Percentiles rank a stretch among this genome's conserved stretches.
phyloP scores from a whole-genome alignment of 2,329 filamentous ascomycete genomes.

The Diaporthe eres region DNA sequence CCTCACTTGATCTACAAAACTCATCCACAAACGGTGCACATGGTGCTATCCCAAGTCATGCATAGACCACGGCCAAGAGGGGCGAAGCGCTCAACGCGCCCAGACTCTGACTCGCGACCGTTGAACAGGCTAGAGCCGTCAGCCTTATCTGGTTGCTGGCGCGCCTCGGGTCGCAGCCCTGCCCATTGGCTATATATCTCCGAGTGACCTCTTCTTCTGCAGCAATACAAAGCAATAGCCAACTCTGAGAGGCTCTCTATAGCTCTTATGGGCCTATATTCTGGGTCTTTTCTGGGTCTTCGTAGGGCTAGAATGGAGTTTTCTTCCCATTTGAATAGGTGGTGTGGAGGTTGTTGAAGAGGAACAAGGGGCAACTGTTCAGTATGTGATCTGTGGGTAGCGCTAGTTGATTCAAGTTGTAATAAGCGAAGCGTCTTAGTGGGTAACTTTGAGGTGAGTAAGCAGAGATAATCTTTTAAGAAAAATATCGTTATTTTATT shows the following conservation, averaged over 20 bases:
- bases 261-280: no score
- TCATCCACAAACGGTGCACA: background rate
- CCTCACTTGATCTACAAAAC: background rate
- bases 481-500: no score
- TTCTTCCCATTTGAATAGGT: background rate
- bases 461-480: no score
- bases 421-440: no score
- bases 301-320: background rate
- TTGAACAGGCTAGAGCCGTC: background rate
- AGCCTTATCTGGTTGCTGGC: background rate
- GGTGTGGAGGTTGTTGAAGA: background rate
- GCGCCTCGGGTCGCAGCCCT: no score
- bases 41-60: conserved; percentile 5
- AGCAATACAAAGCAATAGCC: no score
- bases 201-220: no score
- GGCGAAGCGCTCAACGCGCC: conserved; percentile 14
- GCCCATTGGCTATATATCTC: no score
- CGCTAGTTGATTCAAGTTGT: no score
- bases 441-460: no score
- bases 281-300: no score
- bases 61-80: background rate
- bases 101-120: conserved; percentile 7
- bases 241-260: no score
- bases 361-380: background rate
- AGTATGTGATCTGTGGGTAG: background rate